These are phyloP conservation scores for Phytophthora citrophthora DNA, from an alignment of 352 stramenopile genomes.

Conservation along the genomic window DNA sequence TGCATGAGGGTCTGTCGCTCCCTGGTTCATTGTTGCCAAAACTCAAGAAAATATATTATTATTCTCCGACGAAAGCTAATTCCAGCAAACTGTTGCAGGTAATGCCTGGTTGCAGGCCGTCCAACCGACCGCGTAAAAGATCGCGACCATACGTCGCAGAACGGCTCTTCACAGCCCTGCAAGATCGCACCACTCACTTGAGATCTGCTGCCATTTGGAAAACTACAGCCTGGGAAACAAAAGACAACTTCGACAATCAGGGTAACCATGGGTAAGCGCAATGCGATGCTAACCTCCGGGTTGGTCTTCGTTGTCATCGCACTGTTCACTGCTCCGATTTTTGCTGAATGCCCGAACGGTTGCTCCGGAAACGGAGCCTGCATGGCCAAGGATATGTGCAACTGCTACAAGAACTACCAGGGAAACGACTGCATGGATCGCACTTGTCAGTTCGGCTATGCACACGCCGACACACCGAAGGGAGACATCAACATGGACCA, in stretches of 20 bases:
- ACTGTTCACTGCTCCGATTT: constrained; percentile 23
- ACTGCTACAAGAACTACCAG: constrained; percentile 88
- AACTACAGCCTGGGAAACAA: constrained; percentile 17
- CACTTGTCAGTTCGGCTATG: constrained; percentile 86
- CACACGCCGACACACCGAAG: constrained; percentile 92
- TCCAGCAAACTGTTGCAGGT: neutral
- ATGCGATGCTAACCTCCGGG: constrained; percentile 15
- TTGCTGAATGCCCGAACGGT: constrained; percentile 75
- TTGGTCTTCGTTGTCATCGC: constrained; percentile 30
- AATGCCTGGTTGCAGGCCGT: too few relatives aligned
- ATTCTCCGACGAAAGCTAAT: constrained; percentile 20
- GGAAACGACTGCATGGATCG: constrained; percentile 84
- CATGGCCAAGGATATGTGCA: constrained; percentile 82
- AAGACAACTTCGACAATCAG: neutral
- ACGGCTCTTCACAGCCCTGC: constrained; percentile 25
- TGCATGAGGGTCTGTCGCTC: constrained; percentile 17
- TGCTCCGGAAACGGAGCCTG: constrained; percentile 87
- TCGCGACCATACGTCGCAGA: constrained; percentile 29
- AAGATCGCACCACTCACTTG: constrained; percentile 21
- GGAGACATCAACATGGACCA: constrained; percentile 94
- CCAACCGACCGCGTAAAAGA: constrained; percentile 19
- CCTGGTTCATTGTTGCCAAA: constrained; percentile 28
- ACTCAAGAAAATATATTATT: neutral
- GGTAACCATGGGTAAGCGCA: constrained; percentile 24
- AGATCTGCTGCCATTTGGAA: constrained; percentile 22